phyloP scores from a whole-genome alignment of 2,329 filamentous ascomycete genomes.

The Apiospora phragmitis region DNA sequence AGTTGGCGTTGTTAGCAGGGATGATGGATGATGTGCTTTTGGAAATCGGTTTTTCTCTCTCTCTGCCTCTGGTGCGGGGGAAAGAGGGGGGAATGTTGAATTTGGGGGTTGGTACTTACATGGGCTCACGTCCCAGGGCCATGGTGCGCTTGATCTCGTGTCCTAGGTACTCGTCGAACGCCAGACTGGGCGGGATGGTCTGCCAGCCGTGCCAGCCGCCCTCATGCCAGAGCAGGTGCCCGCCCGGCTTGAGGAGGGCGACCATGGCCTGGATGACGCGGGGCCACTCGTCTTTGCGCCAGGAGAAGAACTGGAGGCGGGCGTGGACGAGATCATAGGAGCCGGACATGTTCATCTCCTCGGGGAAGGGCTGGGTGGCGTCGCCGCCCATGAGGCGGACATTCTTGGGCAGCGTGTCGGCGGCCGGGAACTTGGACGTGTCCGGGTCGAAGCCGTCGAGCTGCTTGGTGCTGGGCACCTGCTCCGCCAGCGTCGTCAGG shows the following conservation, averaged over 20 bases:
- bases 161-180: constrained; percentile 1
- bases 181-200: background rate
- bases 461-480: constrained; percentile 17
- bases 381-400: constrained; percentile 24
- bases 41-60: no score
- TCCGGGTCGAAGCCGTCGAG: constrained; percentile 26
- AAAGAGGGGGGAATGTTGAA: background rate
- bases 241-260: constrained; percentile 24
- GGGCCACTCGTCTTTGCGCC: constrained; percentile 18
- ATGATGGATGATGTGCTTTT: no score
- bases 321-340: constrained; percentile 28
- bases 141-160: constrained; percentile 7
- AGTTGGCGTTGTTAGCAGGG: no score
- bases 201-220: constrained; percentile 9
- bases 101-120: background rate
- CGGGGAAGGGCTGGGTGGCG: constrained; percentile 24
- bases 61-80: no score
- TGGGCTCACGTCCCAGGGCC: constrained; percentile 3
- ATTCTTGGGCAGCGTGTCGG: constrained; percentile 20
- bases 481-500: constrained; percentile 20
- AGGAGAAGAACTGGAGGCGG: constrained; percentile 25
- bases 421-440: constrained; percentile 21
- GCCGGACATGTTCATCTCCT: constrained; percentile 16
- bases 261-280: constrained; percentile 16
- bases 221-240: constrained; percentile 22